Percentiles rank a stretch among this genome's conserved stretches.
phyloP scores from a whole-genome alignment of 2,329 filamentous ascomycete genomes.

The Phaeophleospora eucalypticola region DNA sequence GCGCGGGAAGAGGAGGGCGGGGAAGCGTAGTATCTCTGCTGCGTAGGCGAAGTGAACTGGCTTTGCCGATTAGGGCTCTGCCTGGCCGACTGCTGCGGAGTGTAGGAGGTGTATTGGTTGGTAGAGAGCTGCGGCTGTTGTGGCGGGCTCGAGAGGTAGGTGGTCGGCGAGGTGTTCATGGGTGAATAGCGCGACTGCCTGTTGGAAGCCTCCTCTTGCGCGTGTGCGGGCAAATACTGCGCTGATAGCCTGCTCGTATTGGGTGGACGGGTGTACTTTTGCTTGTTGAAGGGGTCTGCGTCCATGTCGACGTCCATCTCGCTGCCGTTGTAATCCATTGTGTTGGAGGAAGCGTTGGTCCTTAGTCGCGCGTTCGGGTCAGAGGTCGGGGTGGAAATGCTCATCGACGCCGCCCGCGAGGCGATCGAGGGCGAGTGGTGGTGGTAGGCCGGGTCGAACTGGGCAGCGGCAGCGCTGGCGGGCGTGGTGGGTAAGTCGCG shows the following conservation, averaged over 20 bases:
- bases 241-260: slow-evolving; percentile 60
- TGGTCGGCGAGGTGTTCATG: slow-evolving; percentile 84
- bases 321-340: slow-evolving; percentile 32
- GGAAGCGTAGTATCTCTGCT: slow-evolving; percentile 55
- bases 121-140: slow-evolving; percentile 22
- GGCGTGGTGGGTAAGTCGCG: slow-evolving; percentile 1
- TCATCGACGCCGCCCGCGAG: slow-evolving; percentile 20
- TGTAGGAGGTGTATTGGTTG: slow-evolving; percentile 33
- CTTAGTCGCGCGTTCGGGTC: slow-evolving; percentile 8
- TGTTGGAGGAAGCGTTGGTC: background rate
- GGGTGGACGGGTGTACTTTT: slow-evolving; percentile 79
- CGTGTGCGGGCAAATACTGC: slow-evolving; percentile 54
- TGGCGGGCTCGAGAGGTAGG: slow-evolving; percentile 57
- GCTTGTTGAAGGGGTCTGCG: slow-evolving; percentile 80
- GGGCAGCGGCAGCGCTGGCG: background rate
- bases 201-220: slow-evolving; percentile 57
- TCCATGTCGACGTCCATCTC: slow-evolving; percentile 63
- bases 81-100: slow-evolving; percentile 52
- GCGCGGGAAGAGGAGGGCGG: slow-evolving; percentile 45
- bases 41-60: slow-evolving; percentile 51
- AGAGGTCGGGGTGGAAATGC: slow-evolving; percentile 15
- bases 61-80: slow-evolving; percentile 74
- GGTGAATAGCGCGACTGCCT: slow-evolving; percentile 89
- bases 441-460: slow-evolving; percentile 1
- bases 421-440: slow-evolving; percentile 15